Percentiles rank a stretch among this genome's conserved stretches.
These are phyloP conservation scores for Calonectria hawksworthii DNA, from an alignment of 2,329 filamentous ascomycete species.

Conservation along the genomic window DNA sequence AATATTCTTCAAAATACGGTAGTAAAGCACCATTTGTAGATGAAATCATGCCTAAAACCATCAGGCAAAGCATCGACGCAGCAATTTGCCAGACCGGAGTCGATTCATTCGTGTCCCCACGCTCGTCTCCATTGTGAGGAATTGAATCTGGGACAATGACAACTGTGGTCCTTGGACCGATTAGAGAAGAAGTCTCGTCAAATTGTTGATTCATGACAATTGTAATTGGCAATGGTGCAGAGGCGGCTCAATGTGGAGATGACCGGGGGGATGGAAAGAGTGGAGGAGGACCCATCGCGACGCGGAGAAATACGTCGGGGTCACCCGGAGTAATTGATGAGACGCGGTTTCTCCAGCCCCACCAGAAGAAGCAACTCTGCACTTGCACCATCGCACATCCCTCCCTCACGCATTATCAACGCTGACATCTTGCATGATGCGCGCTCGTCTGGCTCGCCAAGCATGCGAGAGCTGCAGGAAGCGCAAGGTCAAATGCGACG, in stretches of 20 bases:
- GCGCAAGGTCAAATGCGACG: slow-evolving; percentile 30
- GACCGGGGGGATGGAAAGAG: not conserved
- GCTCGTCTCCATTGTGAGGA: not conserved
- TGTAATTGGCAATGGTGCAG: not conserved
- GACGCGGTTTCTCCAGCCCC: not conserved
- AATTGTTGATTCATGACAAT: not conserved
- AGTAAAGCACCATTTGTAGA: not conserved
- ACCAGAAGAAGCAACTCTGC: not conserved
- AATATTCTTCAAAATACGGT: not conserved
- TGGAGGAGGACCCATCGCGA: not conserved
- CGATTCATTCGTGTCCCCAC: not conserved
- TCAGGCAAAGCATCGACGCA: not conserved
- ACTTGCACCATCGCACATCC: not conserved
- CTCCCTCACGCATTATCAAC: not conserved
- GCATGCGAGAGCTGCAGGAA: slow-evolving; percentile 27
- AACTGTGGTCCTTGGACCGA: not conserved
- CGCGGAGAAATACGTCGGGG: not conserved
- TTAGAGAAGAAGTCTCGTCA: not conserved
- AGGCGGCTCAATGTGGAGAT: not conserved
- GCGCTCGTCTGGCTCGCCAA: slow-evolving; percentile 17
- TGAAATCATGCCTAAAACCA: not conserved
- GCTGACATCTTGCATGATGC: slow-evolving; percentile 8
- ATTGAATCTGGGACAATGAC: not conserved
- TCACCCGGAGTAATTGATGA: not conserved
- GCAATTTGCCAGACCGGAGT: not conserved